Percentiles rank a stretch among this genome's conserved stretches.
Conservation (phyloP, 164 flowering plant genomes). For the Vitis cinerea region DNA sequence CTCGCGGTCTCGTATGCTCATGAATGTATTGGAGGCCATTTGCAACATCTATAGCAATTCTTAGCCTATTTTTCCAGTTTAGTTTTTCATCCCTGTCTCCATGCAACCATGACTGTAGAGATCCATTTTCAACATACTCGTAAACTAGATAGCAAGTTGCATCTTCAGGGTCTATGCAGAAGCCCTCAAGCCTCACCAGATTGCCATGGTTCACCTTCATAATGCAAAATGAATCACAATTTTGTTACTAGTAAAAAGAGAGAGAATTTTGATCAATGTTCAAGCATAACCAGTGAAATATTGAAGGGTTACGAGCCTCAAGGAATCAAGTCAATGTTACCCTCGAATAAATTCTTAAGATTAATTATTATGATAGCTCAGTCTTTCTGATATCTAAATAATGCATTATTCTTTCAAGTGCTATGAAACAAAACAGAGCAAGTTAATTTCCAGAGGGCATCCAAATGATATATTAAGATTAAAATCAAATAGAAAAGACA, state of each 20-base stretch:
- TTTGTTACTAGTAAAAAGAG: too few relatives aligned
- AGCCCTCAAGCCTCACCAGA: conserved; percentile 85
- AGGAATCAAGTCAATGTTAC: too few relatives aligned
- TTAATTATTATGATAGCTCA: too few relatives aligned
- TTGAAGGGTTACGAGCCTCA: too few relatives aligned
- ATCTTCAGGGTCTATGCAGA: conserved; percentile 72
- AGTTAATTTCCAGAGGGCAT: too few relatives aligned
- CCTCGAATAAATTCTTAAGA: too few relatives aligned
- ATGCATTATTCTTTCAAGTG: too few relatives aligned
- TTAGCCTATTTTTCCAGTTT: conserved; percentile 71
- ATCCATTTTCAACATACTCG: conserved; percentile 82
- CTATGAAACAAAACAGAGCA: too few relatives aligned
- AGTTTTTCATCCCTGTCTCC: conserved; percentile 29
- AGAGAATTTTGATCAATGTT: too few relatives aligned
- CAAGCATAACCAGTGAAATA: too few relatives aligned
- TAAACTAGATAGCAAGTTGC: conserved; percentile 77
- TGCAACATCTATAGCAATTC: conserved; percentile 80
- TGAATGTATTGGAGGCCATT: conserved; percentile 91
- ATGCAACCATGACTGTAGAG: conserved; percentile 77
- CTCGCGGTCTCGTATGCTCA: conserved; percentile 78
- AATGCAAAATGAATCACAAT: background rate
- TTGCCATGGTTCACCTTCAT: conserved; percentile 88
- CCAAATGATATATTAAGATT: too few relatives aligned
- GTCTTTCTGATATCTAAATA: too few relatives aligned
- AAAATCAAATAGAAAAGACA: background rate